Base-by-base conservation (phyloP, 768 basidiomycete species). In the Leccinum boreale region DNA sequence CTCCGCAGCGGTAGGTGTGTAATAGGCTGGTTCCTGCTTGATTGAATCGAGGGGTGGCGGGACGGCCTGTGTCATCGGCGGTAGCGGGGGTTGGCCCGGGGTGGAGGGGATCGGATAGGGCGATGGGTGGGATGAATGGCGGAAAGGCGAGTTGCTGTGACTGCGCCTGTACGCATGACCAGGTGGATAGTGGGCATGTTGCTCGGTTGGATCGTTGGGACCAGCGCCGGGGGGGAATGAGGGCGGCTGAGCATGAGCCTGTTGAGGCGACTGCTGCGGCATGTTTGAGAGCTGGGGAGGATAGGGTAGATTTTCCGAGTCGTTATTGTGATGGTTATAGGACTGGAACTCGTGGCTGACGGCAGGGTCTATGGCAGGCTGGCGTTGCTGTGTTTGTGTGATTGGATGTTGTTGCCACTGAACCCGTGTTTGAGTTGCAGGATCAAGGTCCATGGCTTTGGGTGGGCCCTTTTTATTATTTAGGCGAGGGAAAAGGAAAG, bases 1-100 rank as follows among this genome's bases (percentile, higher is more conserved):
- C 61, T 84, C 79, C 28, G 80, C 77, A n/a, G 85, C 78, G 50
- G 78, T 79, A 1, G 80, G 79, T 1, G 82, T 74, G 62, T 80
- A 82, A 63, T 75, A 80, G 3, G 77, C 64, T 0, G 67, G 55
- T 52, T 82, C 79, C 39, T 74, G 77, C 58, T 78, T 79, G 15
- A 80, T 70, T 6, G 66, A 69, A 50, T 68, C 70, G 21, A 52
- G 69, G 51, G 47, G 53, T 46, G 57, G 60, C 19, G 59, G 63
- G 10, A 54, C 53, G 10, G 29, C 36, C 50, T 70, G 63, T 29
- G 63, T 28, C 66, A 66, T 60, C 51, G 71, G 63, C 1, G 73
- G 64, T 68, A 72, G 58, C 48, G 60, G 62, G 64, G 69, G 57
- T 67, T 69, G 65, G 58, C 15, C 58, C 3, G 66, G 29, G 58